These are phyloP conservation scores for Chaetomiaceae sp. DNA, from an alignment of 2,329 filamentous ascomycete species.

Conservation along the genomic window DNA sequence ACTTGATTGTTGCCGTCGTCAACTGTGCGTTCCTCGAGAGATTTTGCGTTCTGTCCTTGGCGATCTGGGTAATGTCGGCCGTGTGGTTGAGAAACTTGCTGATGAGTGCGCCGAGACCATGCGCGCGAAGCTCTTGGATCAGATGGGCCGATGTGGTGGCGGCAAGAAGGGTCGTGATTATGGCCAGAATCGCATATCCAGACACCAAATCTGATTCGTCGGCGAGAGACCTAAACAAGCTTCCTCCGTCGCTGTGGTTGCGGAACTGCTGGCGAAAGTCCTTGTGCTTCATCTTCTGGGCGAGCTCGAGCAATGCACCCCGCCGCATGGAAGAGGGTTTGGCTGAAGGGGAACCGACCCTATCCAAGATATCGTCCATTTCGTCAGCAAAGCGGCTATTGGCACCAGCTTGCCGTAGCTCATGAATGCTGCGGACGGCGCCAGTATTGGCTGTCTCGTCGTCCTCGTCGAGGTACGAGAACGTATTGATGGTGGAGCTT, in stretches of 20 bases:
- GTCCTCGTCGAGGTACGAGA: constrained; percentile 41
- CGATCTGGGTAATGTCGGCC: constrained; percentile 55
- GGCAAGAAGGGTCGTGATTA: constrained; percentile 58
- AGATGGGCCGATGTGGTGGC: constrained; percentile 57
- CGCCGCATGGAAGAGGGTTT: constrained; percentile 49
- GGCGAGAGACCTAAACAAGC: constrained; percentile 58
- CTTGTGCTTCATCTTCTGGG: constrained; percentile 55
- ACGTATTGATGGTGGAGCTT: constrained; percentile 24
- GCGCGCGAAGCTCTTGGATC: constrained; percentile 50
- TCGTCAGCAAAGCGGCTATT: constrained; percentile 63
- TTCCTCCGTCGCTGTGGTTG: constrained; percentile 66
- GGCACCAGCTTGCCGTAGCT: constrained; percentile 60
- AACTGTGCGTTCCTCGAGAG: constrained; percentile 61
- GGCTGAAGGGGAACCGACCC: constrained; percentile 48
- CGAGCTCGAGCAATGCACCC: constrained; percentile 55
- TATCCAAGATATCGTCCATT: constrained; percentile 58
- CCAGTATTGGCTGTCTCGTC: constrained; percentile 40
- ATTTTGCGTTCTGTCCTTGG: constrained; percentile 61
- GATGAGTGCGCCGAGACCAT: constrained; percentile 52
- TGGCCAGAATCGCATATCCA: constrained; percentile 59
- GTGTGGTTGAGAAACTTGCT: constrained; percentile 47
- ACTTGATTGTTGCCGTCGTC: constrained; percentile 51
- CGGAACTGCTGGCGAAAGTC: constrained; percentile 65
- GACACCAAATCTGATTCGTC: constrained; percentile 56
- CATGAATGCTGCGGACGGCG: constrained; percentile 59